Evolutionary conservation across 2,329 filamentous ascomycete species (phyloP), one percentile per base, ranked within the genome.

Genomic region (Penicillium sp.): DNA sequence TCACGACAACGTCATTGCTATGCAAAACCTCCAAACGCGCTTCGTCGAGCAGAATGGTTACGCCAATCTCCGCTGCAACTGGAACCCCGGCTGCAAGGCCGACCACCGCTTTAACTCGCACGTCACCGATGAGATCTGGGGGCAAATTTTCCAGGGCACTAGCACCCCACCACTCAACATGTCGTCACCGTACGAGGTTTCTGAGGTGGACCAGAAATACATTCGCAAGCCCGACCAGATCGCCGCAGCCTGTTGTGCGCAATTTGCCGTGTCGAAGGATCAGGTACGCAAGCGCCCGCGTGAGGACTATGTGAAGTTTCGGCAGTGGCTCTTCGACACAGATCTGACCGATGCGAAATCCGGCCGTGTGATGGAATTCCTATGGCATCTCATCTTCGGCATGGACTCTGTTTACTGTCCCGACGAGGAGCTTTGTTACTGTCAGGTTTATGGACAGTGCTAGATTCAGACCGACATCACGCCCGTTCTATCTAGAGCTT

Each of bases 331-430:
- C 40, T 65, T 85, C n/a, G 75, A 78, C 9, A 85, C 84, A 2
- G 70, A 78, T 4, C 67, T 84, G 49, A 76, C 76, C 5, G 83
- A 87, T 65, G 77, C 78, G 18, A 69, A 81, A 25, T 84, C 80
- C 26, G 85, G 85, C 2, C 75, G 85, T 22, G 79, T 87, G 2
- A 79, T 87, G 67, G 85, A 88, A 66, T 88, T 86, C 62, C 70
- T 85, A 18, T 89, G 85, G 85, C 86, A 88, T 67, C 78, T 84
- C 69, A 77, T 80, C 69, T 82, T 77, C 55, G 73, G 73, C 31
- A 71, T 69, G 63, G 65, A 73, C 22, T 67, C 74, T 7, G 68
- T 78, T 18, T 73, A 75, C 53, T 73, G 71, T 55, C 71, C 71
- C 14, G 68, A 73, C 27, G 63, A 71, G 48, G 54, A 69, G 45